phyloP scores from a whole-genome alignment of 176 grass and related monocot species.

The Otatea glauca region DNA sequence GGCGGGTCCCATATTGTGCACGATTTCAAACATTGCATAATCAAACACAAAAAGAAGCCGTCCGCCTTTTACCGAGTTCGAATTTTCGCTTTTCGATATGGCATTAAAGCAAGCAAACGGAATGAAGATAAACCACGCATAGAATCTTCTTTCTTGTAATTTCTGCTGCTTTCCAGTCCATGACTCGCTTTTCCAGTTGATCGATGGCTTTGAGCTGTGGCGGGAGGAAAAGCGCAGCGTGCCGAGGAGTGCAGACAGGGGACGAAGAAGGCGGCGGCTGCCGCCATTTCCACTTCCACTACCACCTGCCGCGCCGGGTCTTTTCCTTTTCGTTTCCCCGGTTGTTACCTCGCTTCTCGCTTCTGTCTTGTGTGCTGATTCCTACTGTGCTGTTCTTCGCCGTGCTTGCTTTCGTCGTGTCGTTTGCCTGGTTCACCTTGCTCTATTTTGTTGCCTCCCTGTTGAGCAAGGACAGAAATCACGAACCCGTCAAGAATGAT shows the following conservation, averaged over 20 bases:
- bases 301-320: conserved; percentile 38
- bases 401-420: conserved; percentile 32
- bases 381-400: conserved; percentile 37
- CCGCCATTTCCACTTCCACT: conserved; percentile 47
- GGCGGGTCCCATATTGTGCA: conserved; percentile 39
- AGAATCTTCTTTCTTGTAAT: conserved; percentile 4
- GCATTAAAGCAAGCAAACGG: background rate
- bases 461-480: background rate
- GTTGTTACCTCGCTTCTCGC: conserved; percentile 1
- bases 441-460: conserved; percentile 34
- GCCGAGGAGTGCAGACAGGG: background rate
- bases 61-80: conserved; percentile 1
- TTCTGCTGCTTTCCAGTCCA: background rate
- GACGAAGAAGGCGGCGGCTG: background rate
- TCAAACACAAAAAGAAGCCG: conserved; percentile 16
- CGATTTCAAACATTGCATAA: conserved; percentile 32
- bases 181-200: background rate
- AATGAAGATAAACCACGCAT: background rate
- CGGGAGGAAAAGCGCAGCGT: background rate
- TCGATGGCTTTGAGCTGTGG: conserved; percentile 32
- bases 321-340: conserved; percentile 2
- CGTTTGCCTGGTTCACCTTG: conserved; percentile 49
- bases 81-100: conserved; percentile 4
- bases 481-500: background rate
- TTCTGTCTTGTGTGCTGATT: conserved; percentile 29